Conservation (phyloP, 345 rosid species). For the Salix dunnii region DNA sequence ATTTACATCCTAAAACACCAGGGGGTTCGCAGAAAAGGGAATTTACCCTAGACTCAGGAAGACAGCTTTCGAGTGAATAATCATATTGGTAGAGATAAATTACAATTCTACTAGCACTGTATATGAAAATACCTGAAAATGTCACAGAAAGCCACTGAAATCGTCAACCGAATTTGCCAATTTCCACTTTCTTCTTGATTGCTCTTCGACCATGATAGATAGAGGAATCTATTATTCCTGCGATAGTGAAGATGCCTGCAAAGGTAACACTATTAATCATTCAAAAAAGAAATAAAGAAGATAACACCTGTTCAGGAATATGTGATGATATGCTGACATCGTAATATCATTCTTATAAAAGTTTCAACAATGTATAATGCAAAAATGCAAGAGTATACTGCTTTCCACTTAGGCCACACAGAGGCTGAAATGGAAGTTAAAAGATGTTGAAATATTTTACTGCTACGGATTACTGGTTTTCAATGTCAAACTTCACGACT, state of each 20-base stretch:
- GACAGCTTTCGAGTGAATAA: background rate
- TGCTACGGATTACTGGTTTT: background rate
- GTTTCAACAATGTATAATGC: background rate
- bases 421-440: background rate
- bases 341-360: background rate
- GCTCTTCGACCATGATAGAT: conserved; percentile 28
- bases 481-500: background rate
- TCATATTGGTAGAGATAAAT: background rate
- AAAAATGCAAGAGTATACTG: background rate
- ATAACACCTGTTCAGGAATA: background rate
- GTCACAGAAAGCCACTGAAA: background rate
- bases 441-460: background rate
- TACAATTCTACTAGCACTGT: background rate
- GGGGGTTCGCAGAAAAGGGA: background rate
- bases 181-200: conserved; percentile 25
- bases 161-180: conserved; percentile 21
- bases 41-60: background rate
- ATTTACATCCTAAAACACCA: background rate
- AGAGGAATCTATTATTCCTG: conserved; percentile 29
- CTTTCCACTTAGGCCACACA: background rate
- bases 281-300: background rate
- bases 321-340: background rate
- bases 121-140: background rate
- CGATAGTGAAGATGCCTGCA: conserved; percentile 27
- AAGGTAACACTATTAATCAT: background rate